phyloP scores from a whole-genome alignment of 192 early-diverging fungal species.

The Coemansia sp. region DNA sequence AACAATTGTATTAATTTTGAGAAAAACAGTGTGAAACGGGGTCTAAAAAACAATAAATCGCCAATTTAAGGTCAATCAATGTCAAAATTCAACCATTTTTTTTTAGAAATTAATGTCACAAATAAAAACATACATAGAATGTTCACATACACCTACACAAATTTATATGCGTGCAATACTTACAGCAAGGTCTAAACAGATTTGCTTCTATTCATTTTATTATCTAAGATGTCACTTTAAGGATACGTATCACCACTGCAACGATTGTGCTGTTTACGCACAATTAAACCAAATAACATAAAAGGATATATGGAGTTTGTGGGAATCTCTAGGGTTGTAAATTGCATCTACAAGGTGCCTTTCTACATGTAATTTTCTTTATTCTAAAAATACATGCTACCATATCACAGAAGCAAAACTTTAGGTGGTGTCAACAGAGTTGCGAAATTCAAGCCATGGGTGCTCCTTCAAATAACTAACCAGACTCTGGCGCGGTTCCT shows the following conservation, averaged over 20 bases:
- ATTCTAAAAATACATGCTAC: background rate
- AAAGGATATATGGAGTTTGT: conserved; percentile 10
- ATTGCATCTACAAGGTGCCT: background rate
- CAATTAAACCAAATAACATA: conserved; percentile 6
- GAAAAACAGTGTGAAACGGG: background rate
- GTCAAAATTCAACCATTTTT: background rate
- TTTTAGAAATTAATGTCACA: background rate
- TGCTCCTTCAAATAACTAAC: conserved; percentile 22
- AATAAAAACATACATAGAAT: background rate
- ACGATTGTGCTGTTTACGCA: background rate
- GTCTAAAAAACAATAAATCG: background rate
- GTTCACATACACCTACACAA: background rate
- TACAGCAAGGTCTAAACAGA: background rate
- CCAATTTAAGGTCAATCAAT: background rate
- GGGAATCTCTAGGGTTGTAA: background rate
- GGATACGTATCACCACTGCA: background rate
- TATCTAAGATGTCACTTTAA: background rate
- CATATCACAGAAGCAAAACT: background rate
- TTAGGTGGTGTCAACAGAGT: background rate
- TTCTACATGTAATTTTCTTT: background rate
- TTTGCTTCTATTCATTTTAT: background rate
- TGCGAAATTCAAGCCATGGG: conserved; percentile 33
- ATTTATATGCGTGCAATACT: background rate
- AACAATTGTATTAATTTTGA: background rate
- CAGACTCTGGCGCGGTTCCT: conserved; percentile 15